Conservation (phyloP, 2,329 filamentous ascomycete species). For the Fusarium liriodendri region DNA sequence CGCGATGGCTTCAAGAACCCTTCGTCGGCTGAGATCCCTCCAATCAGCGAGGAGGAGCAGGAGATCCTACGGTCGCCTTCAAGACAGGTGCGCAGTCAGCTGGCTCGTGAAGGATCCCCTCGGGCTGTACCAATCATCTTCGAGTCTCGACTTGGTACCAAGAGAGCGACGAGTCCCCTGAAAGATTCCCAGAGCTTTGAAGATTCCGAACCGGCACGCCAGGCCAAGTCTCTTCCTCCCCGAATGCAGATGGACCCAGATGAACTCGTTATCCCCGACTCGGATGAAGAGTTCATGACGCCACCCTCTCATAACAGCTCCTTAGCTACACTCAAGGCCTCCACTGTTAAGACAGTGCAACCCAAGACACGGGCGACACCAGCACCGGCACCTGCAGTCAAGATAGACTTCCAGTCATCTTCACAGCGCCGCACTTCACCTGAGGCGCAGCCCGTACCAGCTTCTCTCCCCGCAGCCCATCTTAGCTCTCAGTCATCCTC, state of each 20-base stretch:
- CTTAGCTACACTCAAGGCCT: conserved; percentile 14
- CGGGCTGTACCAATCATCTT: conserved; percentile 4
- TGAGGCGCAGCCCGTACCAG: background rate
- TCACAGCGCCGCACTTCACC: conserved; percentile 27
- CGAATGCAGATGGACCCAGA: conserved; percentile 19
- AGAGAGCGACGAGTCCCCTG: conserved; percentile 12
- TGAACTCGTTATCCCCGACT: conserved; percentile 63
- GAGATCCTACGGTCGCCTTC: conserved; percentile 44
- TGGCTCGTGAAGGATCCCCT: conserved; percentile 16
- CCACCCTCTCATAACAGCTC: conserved; percentile 43
- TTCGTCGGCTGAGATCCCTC: background rate
- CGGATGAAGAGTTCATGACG: conserved; percentile 65
- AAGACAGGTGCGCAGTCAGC: conserved; percentile 33
- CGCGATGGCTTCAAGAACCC: conserved; percentile 21
- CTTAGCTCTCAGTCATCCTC: conserved; percentile 6
- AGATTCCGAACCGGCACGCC: background rate
- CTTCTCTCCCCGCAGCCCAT: background rate
- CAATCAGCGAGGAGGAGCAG: conserved; percentile 35
- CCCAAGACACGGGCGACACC: background rate
- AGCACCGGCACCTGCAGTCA: background rate
- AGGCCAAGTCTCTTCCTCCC: background rate
- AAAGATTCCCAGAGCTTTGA: conserved; percentile 18
- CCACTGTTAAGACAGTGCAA: background rate
- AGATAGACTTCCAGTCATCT: conserved; percentile 3
- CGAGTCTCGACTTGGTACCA: conserved; percentile 5